Base-by-base conservation (phyloP, 345 rosid genomes). In the Pistacia integerrima region DNA sequence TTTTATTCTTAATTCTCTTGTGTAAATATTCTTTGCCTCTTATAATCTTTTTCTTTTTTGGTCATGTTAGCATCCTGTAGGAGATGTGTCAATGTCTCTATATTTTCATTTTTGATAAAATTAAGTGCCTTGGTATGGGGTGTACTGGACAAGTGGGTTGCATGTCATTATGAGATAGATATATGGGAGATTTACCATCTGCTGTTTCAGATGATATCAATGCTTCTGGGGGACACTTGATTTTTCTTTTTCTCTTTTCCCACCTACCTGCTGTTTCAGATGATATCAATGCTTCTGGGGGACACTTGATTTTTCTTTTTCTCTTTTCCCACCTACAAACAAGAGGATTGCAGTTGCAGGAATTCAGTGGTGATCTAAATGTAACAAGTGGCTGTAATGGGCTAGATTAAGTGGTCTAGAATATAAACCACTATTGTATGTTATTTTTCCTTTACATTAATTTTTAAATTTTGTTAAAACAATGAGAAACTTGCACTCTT, bases 11-110 rank as follows among this genome's bases (percentile, higher is more conserved):
- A 33, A 17, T 52, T 14, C 12, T 13, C 1, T 52, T 38, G 59
- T 70, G 55, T 28, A 16, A 13, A 63, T 68, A 74, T 74, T 33
- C 61, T 77, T 67, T 71, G 76, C 60, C 11, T 64, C 11, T 46
- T 57, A 28, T 48, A 48, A 67, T 51, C 30, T 25, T n/a, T 33
- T 46, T 52, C 1, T 5, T 35, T 41, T 17, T 13, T 38, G 48
- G 22, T 28, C 20, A 3, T 16, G 11, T 9, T 13, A 38, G 14
- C 22, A 25, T 62, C 1, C 54, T 72, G 12, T 10, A 69, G 1
- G 4, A 2, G 25, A 70, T 56, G 30, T 56, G 44, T 70, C 0
- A 2, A 0, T 55, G 41, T 57, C 8, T 56, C 35, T 20, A 13
- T 11, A 28, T 20, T 35, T 38, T 20, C 36, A 30, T 36, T 36